A percentile compares a stretch with the other conserved stretches of the same genome.
These are phyloP conservation scores for Kwoniella heveanensis DNA, from an alignment of 768 basidiomycete genomes.

Conservation along the genomic window DNA sequence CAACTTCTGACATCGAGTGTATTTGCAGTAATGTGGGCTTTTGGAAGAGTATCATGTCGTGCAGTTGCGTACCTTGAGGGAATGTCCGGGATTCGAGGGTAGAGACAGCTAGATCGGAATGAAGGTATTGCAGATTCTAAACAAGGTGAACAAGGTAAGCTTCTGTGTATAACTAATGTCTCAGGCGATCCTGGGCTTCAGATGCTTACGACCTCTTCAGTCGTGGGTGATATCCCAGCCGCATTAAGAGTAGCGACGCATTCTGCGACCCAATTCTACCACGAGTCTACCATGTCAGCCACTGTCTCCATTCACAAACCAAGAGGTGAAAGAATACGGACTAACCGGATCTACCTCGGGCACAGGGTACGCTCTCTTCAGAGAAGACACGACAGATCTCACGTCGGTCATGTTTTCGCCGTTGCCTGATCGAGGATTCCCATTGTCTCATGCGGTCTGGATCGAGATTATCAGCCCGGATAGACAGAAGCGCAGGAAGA, in stretches of 20 bases:
- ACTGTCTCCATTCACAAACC: too few relatives aligned
- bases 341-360: conserved; percentile 41
- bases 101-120: conserved; percentile 44
- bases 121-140: conserved; percentile 45
- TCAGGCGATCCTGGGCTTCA: too few relatives aligned
- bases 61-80: conserved; percentile 24
- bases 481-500: conserved; percentile 1
- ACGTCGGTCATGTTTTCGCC: conserved; percentile 33
- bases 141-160: neutral
- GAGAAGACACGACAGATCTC: conserved; percentile 12
- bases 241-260: conserved; percentile 29
- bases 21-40: conserved; percentile 63
- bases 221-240: conserved; percentile 21
- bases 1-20: conserved; percentile 76
- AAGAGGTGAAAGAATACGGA: too few relatives aligned
- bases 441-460: too few relatives aligned
- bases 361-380: conserved; percentile 30
- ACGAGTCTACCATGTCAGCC: too few relatives aligned
- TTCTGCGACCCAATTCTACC: conserved; percentile 36
- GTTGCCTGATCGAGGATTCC: too few relatives aligned
- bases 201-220: conserved; percentile 28
- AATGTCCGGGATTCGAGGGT: conserved; percentile 36
- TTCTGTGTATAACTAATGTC: too few relatives aligned
- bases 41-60: conserved; percentile 34
- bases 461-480: too few relatives aligned